phyloP scores from a whole-genome alignment of 1,284 basidiomycete genomes.

The Pseudozyma pruni region DNA sequence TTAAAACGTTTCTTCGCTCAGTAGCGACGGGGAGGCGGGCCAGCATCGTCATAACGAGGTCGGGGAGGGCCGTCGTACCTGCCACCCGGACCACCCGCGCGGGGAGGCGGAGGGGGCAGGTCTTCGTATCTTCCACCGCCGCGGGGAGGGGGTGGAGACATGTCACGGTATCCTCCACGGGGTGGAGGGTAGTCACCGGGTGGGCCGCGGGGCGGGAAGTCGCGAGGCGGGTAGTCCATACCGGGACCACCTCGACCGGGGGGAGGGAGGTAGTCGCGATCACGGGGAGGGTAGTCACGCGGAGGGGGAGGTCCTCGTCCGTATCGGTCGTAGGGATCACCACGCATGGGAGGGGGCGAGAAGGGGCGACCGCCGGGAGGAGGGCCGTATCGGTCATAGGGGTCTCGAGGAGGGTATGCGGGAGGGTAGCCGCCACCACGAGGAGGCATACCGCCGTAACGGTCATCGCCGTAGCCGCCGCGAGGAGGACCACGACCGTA shows the following conservation, averaged over 20 bases:
- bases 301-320: conserved; percentile 43
- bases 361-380: conserved; percentile 54
- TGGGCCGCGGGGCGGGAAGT: conserved; percentile 53
- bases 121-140: conserved; percentile 52
- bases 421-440: conserved; percentile 69
- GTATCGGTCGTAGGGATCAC: conserved; percentile 50
- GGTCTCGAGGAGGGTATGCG: conserved; percentile 61
- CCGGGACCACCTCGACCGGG: conserved; percentile 40
- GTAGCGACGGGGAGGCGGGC: conserved; percentile 45
- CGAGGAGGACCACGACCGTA: conserved; percentile 41
- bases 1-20: conserved; percentile 2
- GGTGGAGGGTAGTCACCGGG: conserved; percentile 56
- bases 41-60: conserved; percentile 45
- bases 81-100: conserved; percentile 30
- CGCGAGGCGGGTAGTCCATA: conserved; percentile 55
- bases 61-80: conserved; percentile 43
- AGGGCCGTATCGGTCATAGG: conserved; percentile 66
- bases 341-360: conserved; percentile 48
- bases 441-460: conserved; percentile 80
- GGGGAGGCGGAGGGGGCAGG: conserved; percentile 52
- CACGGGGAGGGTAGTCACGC: conserved; percentile 49
- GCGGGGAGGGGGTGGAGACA: conserved; percentile 46
- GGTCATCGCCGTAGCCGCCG: conserved; percentile 68
- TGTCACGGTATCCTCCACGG: conserved; percentile 47
- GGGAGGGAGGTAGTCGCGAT: conserved; percentile 44